Conservation (phyloP, 768 basidiomycete species). For the Serendipita indica region DNA sequence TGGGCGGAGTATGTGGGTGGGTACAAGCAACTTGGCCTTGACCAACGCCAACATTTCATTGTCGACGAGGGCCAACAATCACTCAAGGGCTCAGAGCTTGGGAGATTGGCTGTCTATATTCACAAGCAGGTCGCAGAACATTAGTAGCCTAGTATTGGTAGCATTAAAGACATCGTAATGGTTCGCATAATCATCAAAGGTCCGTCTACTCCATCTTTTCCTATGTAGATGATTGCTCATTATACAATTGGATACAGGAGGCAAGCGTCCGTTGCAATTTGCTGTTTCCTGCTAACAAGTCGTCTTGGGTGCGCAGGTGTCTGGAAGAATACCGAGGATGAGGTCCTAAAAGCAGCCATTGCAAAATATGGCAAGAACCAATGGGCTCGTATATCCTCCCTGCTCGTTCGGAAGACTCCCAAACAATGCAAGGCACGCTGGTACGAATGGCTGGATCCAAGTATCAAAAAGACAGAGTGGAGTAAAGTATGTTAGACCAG, state of each 20-base stretch:
- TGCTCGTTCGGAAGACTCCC: slow-evolving; percentile 94
- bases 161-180: too few relatives aligned
- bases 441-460: slow-evolving; percentile 99
- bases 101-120: too few relatives aligned
- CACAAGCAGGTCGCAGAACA: too few relatives aligned
- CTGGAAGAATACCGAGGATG: slow-evolving; percentile 84
- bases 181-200: slow-evolving; percentile 87
- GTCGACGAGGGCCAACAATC: too few relatives aligned
- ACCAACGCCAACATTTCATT: too few relatives aligned
- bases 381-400: slow-evolving; percentile 96
- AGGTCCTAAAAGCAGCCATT: slow-evolving; percentile 97
- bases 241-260: slow-evolving; percentile 30
- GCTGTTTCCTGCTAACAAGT: slow-evolving; percentile 8
- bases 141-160: too few relatives aligned
- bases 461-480: slow-evolving; percentile 99
- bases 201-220: slow-evolving; percentile 21
- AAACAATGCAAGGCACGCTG: slow-evolving; percentile 99
- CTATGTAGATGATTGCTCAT: not conserved
- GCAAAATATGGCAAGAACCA: slow-evolving; percentile 96
- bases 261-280: slow-evolving; percentile 35
- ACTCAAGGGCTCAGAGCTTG: too few relatives aligned
- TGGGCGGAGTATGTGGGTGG: too few relatives aligned
- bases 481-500: slow-evolving; percentile 52
- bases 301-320: slow-evolving; percentile 13
- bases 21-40: too few relatives aligned